Conservation (phyloP, 1,284 basidiomycete genomes). For the Ceratobasidium sp. region DNA sequence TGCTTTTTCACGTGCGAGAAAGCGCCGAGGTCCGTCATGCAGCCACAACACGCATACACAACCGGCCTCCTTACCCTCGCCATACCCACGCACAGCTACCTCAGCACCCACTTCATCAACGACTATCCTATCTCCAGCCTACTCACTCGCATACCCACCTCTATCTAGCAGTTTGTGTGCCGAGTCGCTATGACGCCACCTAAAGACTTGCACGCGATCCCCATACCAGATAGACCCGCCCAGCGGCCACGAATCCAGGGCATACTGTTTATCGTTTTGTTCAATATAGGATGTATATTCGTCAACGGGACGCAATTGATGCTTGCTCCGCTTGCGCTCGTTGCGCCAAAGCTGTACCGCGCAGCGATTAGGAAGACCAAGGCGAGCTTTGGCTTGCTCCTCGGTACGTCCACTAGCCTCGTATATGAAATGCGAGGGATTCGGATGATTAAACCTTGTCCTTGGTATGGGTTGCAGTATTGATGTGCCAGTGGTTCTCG, state of each 20-base stretch:
- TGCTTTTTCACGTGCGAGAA: slow-evolving; percentile 23
- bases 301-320: slow-evolving; percentile 76
- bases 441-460: background rate
- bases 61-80: slow-evolving; percentile 11
- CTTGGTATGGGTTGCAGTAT: slow-evolving; percentile 58
- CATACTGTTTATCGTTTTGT: slow-evolving; percentile 67
- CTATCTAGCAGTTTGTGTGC: too few species aligned
- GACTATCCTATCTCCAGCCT: background rate
- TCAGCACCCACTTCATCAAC: background rate
- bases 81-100: slow-evolving; percentile 22
- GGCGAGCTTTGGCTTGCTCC: slow-evolving; percentile 77
- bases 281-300: slow-evolving; percentile 73
- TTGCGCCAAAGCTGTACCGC: slow-evolving; percentile 66
- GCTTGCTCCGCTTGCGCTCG: slow-evolving; percentile 67
- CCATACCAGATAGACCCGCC: slow-evolving; percentile 48
- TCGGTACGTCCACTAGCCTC: slow-evolving; percentile 66
- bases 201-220: slow-evolving; percentile 38
- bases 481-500: slow-evolving; percentile 83
- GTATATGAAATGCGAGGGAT: background rate
- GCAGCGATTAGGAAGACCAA: slow-evolving; percentile 81
- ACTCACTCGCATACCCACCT: background rate
- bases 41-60: slow-evolving; percentile 22
- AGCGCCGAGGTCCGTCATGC: slow-evolving; percentile 14
- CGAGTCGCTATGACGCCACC: slow-evolving; percentile 21
- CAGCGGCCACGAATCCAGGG: slow-evolving; percentile 66